These are phyloP conservation scores for Taphrina wiesneri DNA, from an alignment of 1,139 yeast genomes.

Conservation along the genomic window DNA sequence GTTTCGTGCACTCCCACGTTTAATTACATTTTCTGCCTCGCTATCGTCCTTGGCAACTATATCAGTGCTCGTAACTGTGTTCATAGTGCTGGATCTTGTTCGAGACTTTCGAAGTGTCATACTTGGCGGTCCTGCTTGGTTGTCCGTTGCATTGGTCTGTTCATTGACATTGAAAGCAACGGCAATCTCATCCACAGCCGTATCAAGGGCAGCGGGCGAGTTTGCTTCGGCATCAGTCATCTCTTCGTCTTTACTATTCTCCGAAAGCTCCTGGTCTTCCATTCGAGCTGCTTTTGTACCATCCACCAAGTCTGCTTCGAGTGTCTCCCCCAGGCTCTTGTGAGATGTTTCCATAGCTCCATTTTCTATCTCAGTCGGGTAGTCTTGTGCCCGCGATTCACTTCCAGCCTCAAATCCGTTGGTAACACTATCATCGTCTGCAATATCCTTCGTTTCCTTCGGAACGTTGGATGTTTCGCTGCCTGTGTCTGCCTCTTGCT, in stretches of 20 bases:
- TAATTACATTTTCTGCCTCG: not conserved
- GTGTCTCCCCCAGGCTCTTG: no score
- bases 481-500: no score
- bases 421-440: no score
- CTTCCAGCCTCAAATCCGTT: no score
- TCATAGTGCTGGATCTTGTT: constrained; percentile 20
- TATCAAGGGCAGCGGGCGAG: not conserved
- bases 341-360: no score
- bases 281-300: no score
- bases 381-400: no score
- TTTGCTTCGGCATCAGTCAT: not conserved
- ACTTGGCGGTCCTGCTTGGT: not conserved
- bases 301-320: no score
- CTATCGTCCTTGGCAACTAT: not conserved
- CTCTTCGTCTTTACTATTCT: not conserved
- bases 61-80: constrained; percentile 19
- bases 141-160: not conserved
- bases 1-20: not conserved
- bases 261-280: not conserved
- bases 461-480: no score
- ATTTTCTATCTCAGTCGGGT: no score
- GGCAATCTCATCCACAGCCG: not conserved
- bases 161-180: not conserved
- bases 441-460: no score
- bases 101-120: constrained; percentile 2